Conservation (phyloP, 768 basidiomycete species). For the Epithele typhae region DNA sequence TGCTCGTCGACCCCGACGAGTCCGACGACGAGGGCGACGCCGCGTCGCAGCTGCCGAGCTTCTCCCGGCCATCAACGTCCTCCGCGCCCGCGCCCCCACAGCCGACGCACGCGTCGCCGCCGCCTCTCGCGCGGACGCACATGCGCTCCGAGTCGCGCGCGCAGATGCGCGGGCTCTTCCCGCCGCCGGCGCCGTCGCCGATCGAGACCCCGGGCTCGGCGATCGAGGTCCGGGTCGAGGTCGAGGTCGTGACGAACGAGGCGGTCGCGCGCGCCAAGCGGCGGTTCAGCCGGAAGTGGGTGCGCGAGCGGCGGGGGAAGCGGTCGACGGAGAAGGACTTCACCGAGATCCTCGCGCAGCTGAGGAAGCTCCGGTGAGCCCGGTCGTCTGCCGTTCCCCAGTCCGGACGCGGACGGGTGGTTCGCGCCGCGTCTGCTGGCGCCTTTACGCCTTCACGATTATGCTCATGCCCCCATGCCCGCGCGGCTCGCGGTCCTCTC, state of each 20-base stretch:
- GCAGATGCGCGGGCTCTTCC: slow-evolving; percentile 7
- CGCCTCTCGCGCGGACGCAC: background rate
- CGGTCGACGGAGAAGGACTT: slow-evolving; percentile 15
- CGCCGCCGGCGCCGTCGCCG: background rate
- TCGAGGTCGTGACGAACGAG: slow-evolving; percentile 2
- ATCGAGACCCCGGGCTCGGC: too few relatives aligned
- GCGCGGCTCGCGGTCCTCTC: too few relatives aligned
- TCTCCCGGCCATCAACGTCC: background rate
- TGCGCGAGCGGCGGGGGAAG: slow-evolving; percentile 15
- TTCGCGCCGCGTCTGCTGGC: too few relatives aligned
- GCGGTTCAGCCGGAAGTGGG: slow-evolving; percentile 17
- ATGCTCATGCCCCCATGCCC: too few relatives aligned
- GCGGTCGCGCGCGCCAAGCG: slow-evolving; percentile 4
- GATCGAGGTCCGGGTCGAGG: slow-evolving; percentile 1
- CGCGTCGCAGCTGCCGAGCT: background rate
- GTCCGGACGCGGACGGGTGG: too few relatives aligned
- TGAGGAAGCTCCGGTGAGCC: slow-evolving; percentile 14
- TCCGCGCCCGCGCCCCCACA: background rate
- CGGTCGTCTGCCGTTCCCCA: too few relatives aligned
- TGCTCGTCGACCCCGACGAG: slow-evolving; percentile 5
- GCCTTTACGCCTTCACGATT: too few relatives aligned
- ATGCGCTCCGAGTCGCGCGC: slow-evolving; percentile 7
- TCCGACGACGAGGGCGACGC: background rate
- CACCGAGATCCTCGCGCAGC: slow-evolving; percentile 7
- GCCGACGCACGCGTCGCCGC: background rate